These are phyloP conservation scores for Elsinoe batatas DNA, from an alignment of 2,329 filamentous ascomycete genomes.

Conservation along the genomic window DNA sequence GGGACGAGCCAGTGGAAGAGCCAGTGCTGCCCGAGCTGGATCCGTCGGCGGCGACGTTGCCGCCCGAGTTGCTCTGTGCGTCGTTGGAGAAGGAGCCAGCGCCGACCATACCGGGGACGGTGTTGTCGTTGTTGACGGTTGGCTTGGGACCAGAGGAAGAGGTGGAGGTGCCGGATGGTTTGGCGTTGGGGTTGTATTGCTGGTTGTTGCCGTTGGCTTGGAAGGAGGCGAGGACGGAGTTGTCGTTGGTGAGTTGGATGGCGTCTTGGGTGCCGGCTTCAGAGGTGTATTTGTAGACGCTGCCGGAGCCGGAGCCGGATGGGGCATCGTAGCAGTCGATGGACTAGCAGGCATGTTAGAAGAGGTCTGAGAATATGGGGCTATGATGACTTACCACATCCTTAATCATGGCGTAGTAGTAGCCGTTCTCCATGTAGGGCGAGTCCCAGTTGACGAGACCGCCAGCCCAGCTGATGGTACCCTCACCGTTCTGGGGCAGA, in stretches of 20 bases:
- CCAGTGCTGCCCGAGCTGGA: constrained; percentile 9
- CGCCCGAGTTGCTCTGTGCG: constrained; percentile 23
- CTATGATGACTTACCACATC: constrained; percentile 42
- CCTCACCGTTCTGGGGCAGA: constrained; percentile 63
- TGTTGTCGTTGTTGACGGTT: constrained; percentile 29
- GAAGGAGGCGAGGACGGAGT: constrained; percentile 68
- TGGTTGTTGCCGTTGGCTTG: constrained; percentile 70
- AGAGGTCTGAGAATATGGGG: constrained; percentile 18
- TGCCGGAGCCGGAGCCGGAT: constrained; percentile 49
- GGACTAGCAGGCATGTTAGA: constrained; percentile 16
- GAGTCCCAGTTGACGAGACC: constrained; percentile 81
- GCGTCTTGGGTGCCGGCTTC: constrained; percentile 61
- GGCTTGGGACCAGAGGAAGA: constrained; percentile 20
- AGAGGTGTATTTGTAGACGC: constrained; percentile 66
- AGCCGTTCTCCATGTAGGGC: constrained; percentile 72
- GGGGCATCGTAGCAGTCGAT: constrained; percentile 84
- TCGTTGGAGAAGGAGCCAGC: constrained; percentile 28
- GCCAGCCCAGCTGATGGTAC: constrained; percentile 86
- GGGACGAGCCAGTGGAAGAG: constrained; percentile 18
- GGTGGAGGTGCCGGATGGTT: constrained; percentile 21
- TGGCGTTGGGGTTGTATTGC: constrained; percentile 35
- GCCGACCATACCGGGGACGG: constrained; percentile 48
- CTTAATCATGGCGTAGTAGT: constrained; percentile 75
- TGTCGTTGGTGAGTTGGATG: constrained; percentile 63
- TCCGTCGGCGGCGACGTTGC: constrained; percentile 16